A percentile compares a stretch with the other conserved stretches of the same genome.
phyloP scores from a whole-genome alignment of 2,329 filamentous ascomycete genomes.

The Fusarium beomiforme region DNA sequence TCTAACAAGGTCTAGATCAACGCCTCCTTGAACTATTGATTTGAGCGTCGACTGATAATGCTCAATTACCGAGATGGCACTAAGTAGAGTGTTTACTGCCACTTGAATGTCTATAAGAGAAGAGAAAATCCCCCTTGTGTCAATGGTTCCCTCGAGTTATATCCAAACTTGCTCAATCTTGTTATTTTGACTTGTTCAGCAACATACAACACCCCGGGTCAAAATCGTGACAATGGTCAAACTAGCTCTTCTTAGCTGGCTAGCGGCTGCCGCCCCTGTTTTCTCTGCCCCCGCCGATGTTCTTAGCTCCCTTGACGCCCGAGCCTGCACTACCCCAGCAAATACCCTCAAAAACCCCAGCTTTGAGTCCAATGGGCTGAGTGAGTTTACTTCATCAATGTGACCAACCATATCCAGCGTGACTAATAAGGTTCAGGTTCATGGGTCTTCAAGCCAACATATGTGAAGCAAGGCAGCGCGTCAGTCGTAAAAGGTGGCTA shows the following conservation, averaged over 20 bases:
- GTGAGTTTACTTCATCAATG: not conserved
- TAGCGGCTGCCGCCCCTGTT: not conserved
- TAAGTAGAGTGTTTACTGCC: too few relatives aligned
- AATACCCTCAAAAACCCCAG: slow-evolving; percentile 1
- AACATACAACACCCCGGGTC: fast-evolving
- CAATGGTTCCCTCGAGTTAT: fast-evolving
- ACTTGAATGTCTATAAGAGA: not conserved
- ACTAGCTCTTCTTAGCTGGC: not conserved
- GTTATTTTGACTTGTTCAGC: fast-evolving
- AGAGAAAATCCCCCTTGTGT: fast-evolving
- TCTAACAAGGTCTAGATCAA: not conserved
- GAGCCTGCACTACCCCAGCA: not conserved
- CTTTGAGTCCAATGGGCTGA: not conserved
- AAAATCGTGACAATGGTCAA: not conserved
- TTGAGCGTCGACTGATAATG: not conserved
- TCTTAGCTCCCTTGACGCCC: fast-evolving
- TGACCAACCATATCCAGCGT: fast-evolving
- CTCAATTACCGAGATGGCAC: not conserved
- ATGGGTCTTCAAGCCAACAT: not conserved
- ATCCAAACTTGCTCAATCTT: fast-evolving
- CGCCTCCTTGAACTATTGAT: not conserved
- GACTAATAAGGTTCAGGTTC: not conserved
- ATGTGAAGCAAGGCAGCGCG: not conserved
- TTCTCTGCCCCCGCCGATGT: not conserved
- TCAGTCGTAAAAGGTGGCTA: not conserved